A percentile compares a stretch with the other conserved stretches of the same genome.
Evolutionary conservation across 1,284 basidiomycete genomes (phyloP).

Genomic region (Chalciporus sp.): DNA sequence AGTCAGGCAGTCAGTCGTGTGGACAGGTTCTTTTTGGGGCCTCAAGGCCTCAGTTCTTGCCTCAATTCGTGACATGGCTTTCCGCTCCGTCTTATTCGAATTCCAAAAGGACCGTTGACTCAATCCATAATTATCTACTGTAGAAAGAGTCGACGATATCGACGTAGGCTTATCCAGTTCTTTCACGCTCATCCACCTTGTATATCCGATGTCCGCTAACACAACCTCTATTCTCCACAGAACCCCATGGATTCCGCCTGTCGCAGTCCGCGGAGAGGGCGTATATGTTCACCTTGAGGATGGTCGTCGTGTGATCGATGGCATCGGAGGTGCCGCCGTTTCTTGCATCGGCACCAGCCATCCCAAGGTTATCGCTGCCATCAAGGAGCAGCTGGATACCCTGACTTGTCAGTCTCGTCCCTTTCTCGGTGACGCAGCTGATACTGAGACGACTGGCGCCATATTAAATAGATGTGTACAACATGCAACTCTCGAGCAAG

Average conservation of each 20-base stretch:
- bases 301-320: conserved; percentile 70
- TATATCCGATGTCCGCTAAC: conserved; percentile 17
- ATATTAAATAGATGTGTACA: conserved; percentile 69
- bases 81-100: neutral
- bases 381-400: conserved; percentile 77
- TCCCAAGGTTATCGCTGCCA: conserved; percentile 66
- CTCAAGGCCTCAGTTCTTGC: too few relatives aligned
- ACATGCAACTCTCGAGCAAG: conserved; percentile 75
- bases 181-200: neutral
- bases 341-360: conserved; percentile 76
- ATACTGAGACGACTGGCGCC: neutral
- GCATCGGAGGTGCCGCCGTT: conserved; percentile 84
- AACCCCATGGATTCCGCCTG: conserved; percentile 70
- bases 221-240: conserved; percentile 53
- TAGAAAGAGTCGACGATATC: neutral
- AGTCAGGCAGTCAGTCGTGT: too few relatives aligned
- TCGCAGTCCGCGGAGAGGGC: conserved; percentile 68
- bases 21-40: too few relatives aligned
- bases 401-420: conserved; percentile 59
- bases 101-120: too few relatives aligned
- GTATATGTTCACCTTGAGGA: conserved; percentile 69
- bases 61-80: neutral
- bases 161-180: neutral
- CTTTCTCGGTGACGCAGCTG: conserved; percentile 8
- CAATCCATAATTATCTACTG: neutral